phyloP scores from a whole-genome alignment of 768 basidiomycete genomes.

The Hemileccinum rubropunctum region DNA sequence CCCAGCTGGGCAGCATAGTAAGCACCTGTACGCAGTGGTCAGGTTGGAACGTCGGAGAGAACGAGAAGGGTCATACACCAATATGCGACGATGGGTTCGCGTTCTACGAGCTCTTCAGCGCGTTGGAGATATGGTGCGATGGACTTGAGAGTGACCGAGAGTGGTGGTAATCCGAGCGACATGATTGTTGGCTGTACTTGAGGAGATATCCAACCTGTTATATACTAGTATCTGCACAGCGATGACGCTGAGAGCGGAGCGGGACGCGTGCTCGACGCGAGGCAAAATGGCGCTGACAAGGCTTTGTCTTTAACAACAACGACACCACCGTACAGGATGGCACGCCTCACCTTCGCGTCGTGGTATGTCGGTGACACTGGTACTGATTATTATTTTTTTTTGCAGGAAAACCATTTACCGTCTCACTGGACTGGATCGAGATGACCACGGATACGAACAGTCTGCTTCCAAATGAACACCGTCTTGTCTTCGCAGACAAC shows the following conservation, averaged over 20 bases:
- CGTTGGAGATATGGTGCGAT: conserved; percentile 84
- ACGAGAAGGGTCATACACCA: conserved; percentile 70
- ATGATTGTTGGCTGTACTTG: conserved; percentile 3
- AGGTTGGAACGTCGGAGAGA: background rate
- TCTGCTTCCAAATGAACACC: conserved; percentile 24
- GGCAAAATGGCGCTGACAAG: too few species aligned
- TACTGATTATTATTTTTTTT: too few species aligned
- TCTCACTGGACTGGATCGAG: conserved; percentile 19
- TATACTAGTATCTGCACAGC: too few species aligned
- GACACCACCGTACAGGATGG: conserved; percentile 15
- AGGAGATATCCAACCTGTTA: too few species aligned
- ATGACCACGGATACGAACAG: conserved; percentile 9
- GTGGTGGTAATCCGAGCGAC: conserved; percentile 55
- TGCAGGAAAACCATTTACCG: conserved; percentile 6
- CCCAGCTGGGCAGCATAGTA: conserved; percentile 92
- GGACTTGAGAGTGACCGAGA: conserved; percentile 60
- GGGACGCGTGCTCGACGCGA: background rate
- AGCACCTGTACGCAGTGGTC: conserved; percentile 51
- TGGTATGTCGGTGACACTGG: background rate
- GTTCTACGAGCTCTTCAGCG: conserved; percentile 77
- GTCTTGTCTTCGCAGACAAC: background rate
- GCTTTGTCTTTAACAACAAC: too few species aligned
- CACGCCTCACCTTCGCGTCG: background rate
- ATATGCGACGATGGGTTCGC: conserved; percentile 88
- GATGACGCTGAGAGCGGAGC: too few species aligned